Evolutionary conservation across 805 yeast genomes (phyloP), one percentile per base, ranked within the genome.

Genomic region (Sungouiozyma intestinalis): DNA sequence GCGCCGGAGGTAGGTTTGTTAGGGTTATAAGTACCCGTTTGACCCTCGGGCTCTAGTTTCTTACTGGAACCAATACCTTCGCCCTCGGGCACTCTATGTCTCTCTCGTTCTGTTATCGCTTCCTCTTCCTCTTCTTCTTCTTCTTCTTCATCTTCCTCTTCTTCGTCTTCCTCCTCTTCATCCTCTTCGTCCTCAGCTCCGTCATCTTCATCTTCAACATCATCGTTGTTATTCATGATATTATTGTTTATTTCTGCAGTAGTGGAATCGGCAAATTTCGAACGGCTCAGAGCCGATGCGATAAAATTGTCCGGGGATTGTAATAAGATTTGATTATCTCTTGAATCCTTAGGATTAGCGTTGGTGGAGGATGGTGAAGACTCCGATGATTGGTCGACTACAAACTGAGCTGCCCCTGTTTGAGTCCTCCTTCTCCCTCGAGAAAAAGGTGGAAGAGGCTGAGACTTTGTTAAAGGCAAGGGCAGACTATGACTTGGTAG

Each of bases 401-500:
- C 29, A 11, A 24, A 24, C 11, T 39, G 39, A 3, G 42, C 20
- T 5, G 45, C 24, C 5, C 20, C 17, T 6, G 18, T 3, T 35
- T 33, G 35, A 31, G 18, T 19, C 3, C 38, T 36, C 15, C 29
- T 19, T n/a, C 16, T 31, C 15, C n/a, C 27, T 3, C 29, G 6
- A 9, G 35, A 29, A 2, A 19, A 19, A 20, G 37, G 16, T 15
- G 17, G 11, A 4, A 15, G 11, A 24, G 29, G 29, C 29, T 24
- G 29, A 11, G 6, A 11, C 11, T 24, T 24, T 24, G 9, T 11
- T 7, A 18, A 5, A 14, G 16, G 31, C 16, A 16, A 3, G 21
- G 27, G 36, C 1, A 35, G 8, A 15, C 40, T 39, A 6, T 44
- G 46, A 27, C 55, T 57, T 11, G 51, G 47, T 2, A 52, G 44